Conservation (phyloP, 1,284 basidiomycete species). For the Ganoderma boninense region DNA sequence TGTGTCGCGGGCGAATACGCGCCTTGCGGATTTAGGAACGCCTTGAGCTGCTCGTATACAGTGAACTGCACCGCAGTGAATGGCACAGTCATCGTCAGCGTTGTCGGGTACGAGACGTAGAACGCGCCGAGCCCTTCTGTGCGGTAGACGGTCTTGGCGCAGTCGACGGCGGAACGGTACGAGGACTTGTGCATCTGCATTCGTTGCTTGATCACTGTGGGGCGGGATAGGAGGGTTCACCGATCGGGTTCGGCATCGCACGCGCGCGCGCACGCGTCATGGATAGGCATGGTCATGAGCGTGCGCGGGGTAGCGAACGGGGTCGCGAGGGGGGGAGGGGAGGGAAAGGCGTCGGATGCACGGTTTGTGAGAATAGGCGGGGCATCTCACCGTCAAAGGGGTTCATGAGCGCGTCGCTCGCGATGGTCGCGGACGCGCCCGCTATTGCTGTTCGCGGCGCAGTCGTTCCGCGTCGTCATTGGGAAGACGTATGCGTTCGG, state of each 20-base stretch:
- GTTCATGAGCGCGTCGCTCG: constrained; percentile 98
- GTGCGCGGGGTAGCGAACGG: not conserved
- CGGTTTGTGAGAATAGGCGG: constrained; percentile 19
- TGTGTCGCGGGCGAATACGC: constrained; percentile 93
- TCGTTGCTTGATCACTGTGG: constrained; percentile 95
- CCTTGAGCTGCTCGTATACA: constrained; percentile 95
- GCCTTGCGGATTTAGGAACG: constrained; percentile 85
- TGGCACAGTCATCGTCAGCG: constrained; percentile 95
- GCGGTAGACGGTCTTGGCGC: constrained; percentile 85
- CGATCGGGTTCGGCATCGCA: not conserved
- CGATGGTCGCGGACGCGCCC: constrained; percentile 94
- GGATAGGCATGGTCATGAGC: not conserved
- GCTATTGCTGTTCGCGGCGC: constrained; percentile 73
- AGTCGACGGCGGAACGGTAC: constrained; percentile 85
- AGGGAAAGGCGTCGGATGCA: constrained; percentile 21
- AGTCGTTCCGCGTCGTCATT: not conserved
- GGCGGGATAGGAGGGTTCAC: constrained; percentile 17
- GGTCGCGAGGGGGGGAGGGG: not conserved
- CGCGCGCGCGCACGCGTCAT: constrained; percentile 15
- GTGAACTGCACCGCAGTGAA: constrained; percentile 99
- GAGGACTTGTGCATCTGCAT: constrained; percentile 97
- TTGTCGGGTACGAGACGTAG: constrained; percentile 99
- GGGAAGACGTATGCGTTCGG: not conserved
- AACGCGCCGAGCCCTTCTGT: constrained; percentile 92
- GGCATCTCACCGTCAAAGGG: constrained; percentile 91